Base-by-base conservation (phyloP, 192 early-diverging fungal genomes). In the Paraglomus brasilianum region DNA sequence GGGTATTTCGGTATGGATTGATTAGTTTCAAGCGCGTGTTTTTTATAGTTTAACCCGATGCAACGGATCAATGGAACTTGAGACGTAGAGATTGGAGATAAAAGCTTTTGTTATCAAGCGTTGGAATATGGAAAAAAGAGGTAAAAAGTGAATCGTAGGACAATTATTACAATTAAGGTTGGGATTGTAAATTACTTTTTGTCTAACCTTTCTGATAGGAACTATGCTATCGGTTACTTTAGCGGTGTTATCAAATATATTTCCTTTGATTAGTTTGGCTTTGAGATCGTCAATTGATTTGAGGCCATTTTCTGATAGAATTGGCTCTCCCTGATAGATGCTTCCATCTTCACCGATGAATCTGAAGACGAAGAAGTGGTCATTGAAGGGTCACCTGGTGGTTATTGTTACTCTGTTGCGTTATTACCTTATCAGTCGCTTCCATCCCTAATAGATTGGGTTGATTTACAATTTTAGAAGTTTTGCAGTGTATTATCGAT, bases 1-100 rank as follows among this genome's bases (percentile, higher is more conserved):
- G 86, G 86, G 49, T 66, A 68, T 46, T 74, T 67, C 10, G 85
- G 83, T 38, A 80, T 72, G 3, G 73, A 51, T 71, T 75, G 69
- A 1, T 80, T 82, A 21, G 83, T 82, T 61, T 88, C 86, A 19
- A 71, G 60, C 2, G 85, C 85, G 69, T 88, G 86, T 39, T 75
- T 69, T 1, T 71, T 72, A 71, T 88, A 88, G 61, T 88, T 88
- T 42, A 88, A 67, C 0, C 86, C 86, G 41, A 88, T 84, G 49
- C 86, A 80, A 13, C 81, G 74, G 66, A 86, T 74, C 30, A 71
- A 61, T 8, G 72, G 72, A 42, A 80, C 72, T 42, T 80, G 49
- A 6, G 45, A 57, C 7, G 58, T 57, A 6, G 66, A 46, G 17
- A 86, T 17, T 10, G 85, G 85, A 1, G 85, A 66, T 8, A 86